These are phyloP conservation scores for Cytospora paraplurivora DNA, from an alignment of 2,329 filamentous ascomycete species.

Conservation along the genomic window DNA sequence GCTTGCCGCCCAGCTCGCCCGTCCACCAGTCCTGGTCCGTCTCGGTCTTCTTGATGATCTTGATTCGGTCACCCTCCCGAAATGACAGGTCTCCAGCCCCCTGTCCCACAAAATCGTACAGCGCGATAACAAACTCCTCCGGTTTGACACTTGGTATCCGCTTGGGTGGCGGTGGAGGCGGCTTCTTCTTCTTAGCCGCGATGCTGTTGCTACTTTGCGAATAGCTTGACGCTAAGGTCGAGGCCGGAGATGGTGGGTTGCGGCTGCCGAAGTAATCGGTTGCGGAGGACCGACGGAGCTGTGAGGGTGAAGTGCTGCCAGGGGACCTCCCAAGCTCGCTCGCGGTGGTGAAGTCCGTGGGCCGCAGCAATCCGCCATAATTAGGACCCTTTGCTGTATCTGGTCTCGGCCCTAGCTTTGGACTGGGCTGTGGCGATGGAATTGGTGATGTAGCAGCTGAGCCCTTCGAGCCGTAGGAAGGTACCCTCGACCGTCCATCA, in stretches of 20 bases:
- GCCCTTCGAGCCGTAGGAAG: slow-evolving; percentile 36
- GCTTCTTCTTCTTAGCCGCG: slow-evolving; percentile 69
- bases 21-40: slow-evolving; percentile 89
- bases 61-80: slow-evolving; percentile 75
- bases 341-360: slow-evolving; percentile 50
- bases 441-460: slow-evolving; percentile 27
- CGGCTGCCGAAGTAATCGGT: slow-evolving; percentile 39
- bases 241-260: slow-evolving; percentile 32
- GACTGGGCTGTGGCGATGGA: slow-evolving; percentile 35
- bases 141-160: slow-evolving; percentile 52
- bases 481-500: slow-evolving; percentile 40
- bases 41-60: slow-evolving; percentile 74
- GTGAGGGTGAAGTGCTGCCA: slow-evolving; percentile 28
- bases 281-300: slow-evolving; percentile 32
- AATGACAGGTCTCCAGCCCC: slow-evolving; percentile 72
- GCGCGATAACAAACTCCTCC: slow-evolving; percentile 66
- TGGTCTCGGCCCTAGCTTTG: slow-evolving; percentile 35
- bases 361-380: slow-evolving; percentile 39
- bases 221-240: slow-evolving; percentile 34
- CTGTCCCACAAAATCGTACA: slow-evolving; percentile 75
- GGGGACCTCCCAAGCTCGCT: slow-evolving; percentile 43
- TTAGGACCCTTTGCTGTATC: slow-evolving; percentile 34
- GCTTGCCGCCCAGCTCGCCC: slow-evolving; percentile 69
- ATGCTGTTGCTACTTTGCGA: slow-evolving; percentile 33
- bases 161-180: slow-evolving; percentile 70